These are phyloP conservation scores for Mucor irregularis DNA, from an alignment of 371 early-diverging fungal genomes.

Conservation along the genomic window DNA sequence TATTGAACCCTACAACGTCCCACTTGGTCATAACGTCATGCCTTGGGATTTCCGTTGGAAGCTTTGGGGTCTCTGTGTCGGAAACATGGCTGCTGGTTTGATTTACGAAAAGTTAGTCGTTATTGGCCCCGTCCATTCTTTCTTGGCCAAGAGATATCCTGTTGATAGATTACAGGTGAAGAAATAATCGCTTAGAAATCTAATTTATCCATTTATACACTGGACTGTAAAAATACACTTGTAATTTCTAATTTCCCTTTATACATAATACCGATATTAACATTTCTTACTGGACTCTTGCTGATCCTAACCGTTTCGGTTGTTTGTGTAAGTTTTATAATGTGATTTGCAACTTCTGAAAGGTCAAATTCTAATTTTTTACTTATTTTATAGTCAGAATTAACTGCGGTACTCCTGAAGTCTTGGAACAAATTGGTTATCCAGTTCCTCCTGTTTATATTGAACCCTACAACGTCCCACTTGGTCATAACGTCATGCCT, in stretches of 20 bases:
- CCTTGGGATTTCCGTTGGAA: conserved; percentile 59
- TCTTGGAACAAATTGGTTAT: conserved; percentile 47
- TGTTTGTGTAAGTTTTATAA: too few relatives aligned
- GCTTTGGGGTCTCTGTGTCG: conserved; percentile 50
- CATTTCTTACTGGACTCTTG: conserved; percentile 59
- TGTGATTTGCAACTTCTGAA: too few relatives aligned
- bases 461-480: conserved; percentile 53
- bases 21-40: conserved; percentile 69
- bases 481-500: conserved; percentile 75
- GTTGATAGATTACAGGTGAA: conserved; percentile 26
- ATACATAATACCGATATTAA: too few relatives aligned
- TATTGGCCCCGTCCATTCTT: conserved; percentile 40
- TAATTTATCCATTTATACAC: not conserved
- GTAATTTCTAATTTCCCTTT: too few relatives aligned
- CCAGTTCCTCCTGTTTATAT: conserved; percentile 41
- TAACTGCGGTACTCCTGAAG: conserved; percentile 67
- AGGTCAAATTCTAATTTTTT: too few relatives aligned
- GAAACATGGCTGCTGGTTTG: conserved; percentile 30
- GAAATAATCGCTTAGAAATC: not conserved
- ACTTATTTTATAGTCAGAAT: too few relatives aligned
- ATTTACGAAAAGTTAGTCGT: conserved; percentile 33
- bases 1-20: conserved; percentile 58
- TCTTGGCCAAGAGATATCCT: conserved; percentile 34
- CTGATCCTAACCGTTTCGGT: conserved; percentile 71
- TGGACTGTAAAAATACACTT: too few relatives aligned